Base-by-base conservation (phyloP, 768 basidiomycete genomes). In the Mycena polygramma region DNA sequence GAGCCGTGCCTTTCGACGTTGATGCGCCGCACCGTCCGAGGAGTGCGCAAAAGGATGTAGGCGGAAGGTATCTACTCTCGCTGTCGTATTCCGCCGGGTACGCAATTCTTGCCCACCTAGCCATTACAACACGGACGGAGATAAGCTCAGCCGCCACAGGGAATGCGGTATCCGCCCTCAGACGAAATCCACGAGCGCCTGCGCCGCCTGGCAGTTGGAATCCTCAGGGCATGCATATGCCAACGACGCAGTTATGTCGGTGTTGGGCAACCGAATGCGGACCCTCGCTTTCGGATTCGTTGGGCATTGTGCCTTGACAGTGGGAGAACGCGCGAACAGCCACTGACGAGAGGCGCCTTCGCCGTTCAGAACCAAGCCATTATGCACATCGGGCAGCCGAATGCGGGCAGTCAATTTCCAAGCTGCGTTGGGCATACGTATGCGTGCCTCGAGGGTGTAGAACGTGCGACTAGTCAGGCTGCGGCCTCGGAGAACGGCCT, bases 81-180 rank as follows among this genome's bases (percentile, higher is more conserved):
- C 24, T 3, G 55, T 57, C 2, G 55, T 57, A 7, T 24, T 41
- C 22, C 15, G 19, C 20, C 20, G 36, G 8, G 14, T 22, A 26
- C 36, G 20, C 35, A 35, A 55, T n/a, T 20, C 39, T 35, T 53
- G 41, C 22, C 10, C 13, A 41, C 55, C 37, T 39, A 13, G 46
- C 30, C 30, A 20, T 36, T 60, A 49, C 59, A 46, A 60, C 46
- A 60, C 9, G 24, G 26, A 46, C 45, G 45, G 46, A 49, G 59
- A 36, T 60, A 49, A 35, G 11, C 20, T 20, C 35, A 60, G 35
- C 13, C 58, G 45, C 58, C 58, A 60, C 58, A 46, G 55, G 45
- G 7, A 22, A 30, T 22, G 7, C 11, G 37, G 10, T 36, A 35
- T 11, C 15, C 36, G 10, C 20, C 8, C 36, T 20, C 36, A 48